A percentile compares a stretch with the other conserved stretches of the same genome.
Conservation (phyloP, 2,329 filamentous ascomycete genomes). For the Fusarium sp. region DNA sequence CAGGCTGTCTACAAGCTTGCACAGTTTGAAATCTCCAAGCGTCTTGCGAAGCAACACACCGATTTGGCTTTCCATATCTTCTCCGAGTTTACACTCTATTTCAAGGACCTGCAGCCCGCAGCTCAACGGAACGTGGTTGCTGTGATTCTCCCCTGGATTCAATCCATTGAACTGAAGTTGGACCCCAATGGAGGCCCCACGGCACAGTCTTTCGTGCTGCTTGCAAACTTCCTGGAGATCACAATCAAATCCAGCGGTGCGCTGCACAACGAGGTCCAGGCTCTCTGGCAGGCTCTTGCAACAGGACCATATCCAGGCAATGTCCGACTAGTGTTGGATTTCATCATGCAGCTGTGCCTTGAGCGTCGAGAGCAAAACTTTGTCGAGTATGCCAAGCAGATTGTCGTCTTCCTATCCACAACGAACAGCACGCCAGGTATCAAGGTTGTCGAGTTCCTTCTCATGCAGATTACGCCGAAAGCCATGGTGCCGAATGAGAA, state of each 20-base stretch:
- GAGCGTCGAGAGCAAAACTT: constrained; percentile 98
- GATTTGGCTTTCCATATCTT: constrained; percentile 94
- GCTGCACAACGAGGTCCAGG: constrained; percentile 96
- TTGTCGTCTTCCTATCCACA: constrained; percentile 94
- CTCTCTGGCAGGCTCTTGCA: constrained; percentile 94
- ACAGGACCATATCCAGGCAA: constrained; percentile 94
- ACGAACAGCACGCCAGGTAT: constrained; percentile 79
- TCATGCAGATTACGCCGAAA: constrained; percentile 91
- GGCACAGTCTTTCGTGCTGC: constrained; percentile 90
- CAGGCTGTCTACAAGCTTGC: constrained; percentile 98
- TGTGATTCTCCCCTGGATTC: constrained; percentile 95
- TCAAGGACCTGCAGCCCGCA: constrained; percentile 85
- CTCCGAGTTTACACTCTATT: constrained; percentile 93
- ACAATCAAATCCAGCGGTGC: constrained; percentile 91
- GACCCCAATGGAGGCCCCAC: constrained; percentile 93
- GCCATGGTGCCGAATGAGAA: constrained; percentile 97
- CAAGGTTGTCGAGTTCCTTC: constrained; percentile 92
- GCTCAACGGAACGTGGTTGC: constrained; percentile 95
- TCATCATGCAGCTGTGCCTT: constrained; percentile 93
- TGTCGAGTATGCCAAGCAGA: constrained; percentile 97
- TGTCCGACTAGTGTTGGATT: constrained; percentile 93
- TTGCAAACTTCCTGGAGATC: constrained; percentile 95
- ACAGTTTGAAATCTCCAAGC: constrained; percentile 95
- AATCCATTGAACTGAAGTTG: constrained; percentile 90
- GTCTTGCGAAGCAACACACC: constrained; percentile 87